Conservation (phyloP, 495 filamentous ascomycete species). For the Rhypophila decipiens region DNA sequence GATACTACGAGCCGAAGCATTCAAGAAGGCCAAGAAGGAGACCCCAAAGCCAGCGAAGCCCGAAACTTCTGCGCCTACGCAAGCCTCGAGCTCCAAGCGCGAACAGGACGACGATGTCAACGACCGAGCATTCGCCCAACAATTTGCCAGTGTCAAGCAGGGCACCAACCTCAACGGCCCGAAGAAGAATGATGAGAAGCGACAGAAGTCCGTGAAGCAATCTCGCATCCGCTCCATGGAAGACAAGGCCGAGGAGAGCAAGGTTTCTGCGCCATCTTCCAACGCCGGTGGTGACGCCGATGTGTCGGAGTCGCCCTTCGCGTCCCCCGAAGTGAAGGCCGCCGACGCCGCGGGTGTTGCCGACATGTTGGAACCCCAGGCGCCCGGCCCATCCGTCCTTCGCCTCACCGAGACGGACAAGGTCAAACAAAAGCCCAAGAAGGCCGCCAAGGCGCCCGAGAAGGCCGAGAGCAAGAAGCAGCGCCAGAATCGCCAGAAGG, state of each 20-base stretch:
- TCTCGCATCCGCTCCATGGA: slow-evolving; percentile 41
- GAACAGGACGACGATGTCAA: slow-evolving; percentile 50
- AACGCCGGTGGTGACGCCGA: slow-evolving; percentile 75
- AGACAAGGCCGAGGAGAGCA: slow-evolving; percentile 24
- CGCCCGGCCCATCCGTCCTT: slow-evolving; percentile 65
- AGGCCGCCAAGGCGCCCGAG: slow-evolving; percentile 43
- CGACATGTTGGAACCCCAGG: slow-evolving; percentile 77
- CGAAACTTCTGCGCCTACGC: slow-evolving; percentile 21
- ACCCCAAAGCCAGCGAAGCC: slow-evolving; percentile 26
- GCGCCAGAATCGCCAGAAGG: slow-evolving; percentile 77
- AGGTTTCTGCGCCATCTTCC: slow-evolving; percentile 56
- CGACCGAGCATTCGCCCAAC: slow-evolving; percentile 67
- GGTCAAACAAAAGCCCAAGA: slow-evolving; percentile 56
- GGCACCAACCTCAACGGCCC: slow-evolving; percentile 50
- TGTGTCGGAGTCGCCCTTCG: slow-evolving; percentile 64
- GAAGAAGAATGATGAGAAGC: slow-evolving; percentile 55
- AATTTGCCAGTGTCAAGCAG: slow-evolving; percentile 58
- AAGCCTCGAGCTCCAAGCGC: slow-evolving; percentile 9
- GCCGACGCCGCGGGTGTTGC: slow-evolving; percentile 56
- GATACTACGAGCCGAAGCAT: slow-evolving; percentile 21
- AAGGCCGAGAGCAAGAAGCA: slow-evolving; percentile 80
- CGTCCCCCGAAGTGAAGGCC: slow-evolving; percentile 54
- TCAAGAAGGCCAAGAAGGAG: slow-evolving; percentile 18
- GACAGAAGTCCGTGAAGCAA: slow-evolving; percentile 54
- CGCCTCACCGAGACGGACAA: slow-evolving; percentile 63